Evolutionary conservation across 257 asterid genomes (phyloP).

Genomic region (Solanum virginianum): DNA sequence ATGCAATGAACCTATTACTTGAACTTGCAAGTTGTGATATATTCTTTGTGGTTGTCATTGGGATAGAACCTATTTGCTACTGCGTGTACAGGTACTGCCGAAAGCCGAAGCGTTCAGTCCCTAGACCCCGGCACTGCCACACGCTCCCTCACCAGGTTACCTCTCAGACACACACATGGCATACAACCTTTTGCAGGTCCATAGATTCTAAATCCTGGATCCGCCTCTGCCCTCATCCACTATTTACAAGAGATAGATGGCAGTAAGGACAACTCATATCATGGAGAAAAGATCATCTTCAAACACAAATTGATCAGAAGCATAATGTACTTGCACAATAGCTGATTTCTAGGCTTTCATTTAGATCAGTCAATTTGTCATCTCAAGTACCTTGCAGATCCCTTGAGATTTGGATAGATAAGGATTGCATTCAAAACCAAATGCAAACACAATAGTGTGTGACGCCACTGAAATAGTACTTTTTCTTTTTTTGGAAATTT

Average conservation of each 20-base stretch:
- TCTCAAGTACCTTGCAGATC: background rate
- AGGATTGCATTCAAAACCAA: background rate
- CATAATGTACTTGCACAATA: background rate
- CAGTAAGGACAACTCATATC: background rate
- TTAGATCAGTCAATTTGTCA: background rate
- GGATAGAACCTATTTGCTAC: too few relatives aligned
- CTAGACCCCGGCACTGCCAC: too few relatives aligned
- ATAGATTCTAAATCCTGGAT: too few relatives aligned
- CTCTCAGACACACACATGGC: too few relatives aligned
- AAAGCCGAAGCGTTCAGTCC: too few relatives aligned
- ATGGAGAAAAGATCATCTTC: background rate
- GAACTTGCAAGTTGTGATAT: too few relatives aligned
- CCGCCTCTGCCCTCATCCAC: background rate
- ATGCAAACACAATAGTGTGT: background rate
- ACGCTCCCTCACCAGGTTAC: too few relatives aligned
- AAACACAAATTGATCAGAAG: background rate
- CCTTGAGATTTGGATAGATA: background rate
- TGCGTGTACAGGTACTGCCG: too few relatives aligned
- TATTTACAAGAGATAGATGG: background rate
- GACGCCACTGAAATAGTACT: background rate
- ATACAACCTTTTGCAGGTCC: too few relatives aligned
- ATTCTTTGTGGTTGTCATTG: too few relatives aligned
- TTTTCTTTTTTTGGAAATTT: too few relatives aligned
- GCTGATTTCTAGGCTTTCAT: background rate
- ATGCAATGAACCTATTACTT: too few relatives aligned